Percentiles rank a stretch among this genome's conserved stretches.
phyloP scores from a whole-genome alignment of 2,329 filamentous ascomycete species.

The Ceratocystiopsis minuta region DNA sequence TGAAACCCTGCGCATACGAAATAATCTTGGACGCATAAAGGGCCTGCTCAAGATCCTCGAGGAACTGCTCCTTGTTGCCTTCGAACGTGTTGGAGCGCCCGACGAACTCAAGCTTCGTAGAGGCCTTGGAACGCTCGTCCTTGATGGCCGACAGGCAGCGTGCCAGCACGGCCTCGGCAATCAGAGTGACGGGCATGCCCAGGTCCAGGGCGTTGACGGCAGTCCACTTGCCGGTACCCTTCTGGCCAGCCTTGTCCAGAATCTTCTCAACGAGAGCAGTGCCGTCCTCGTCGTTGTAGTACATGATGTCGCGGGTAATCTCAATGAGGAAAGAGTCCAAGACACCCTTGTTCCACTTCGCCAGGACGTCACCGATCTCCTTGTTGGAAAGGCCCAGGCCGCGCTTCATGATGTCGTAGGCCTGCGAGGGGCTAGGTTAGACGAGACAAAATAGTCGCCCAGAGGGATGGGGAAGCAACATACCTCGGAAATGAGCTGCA shows the following conservation, averaged over 20 bases:
- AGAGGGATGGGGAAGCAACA: conserved; percentile 13
- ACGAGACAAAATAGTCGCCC: too few relatives aligned
- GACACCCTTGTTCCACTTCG: conserved; percentile 97
- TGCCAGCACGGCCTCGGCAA: conserved; percentile 89
- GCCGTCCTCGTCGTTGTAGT: conserved; percentile 92
- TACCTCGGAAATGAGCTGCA: conserved; percentile 99
- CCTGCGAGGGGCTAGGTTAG: conserved; percentile 30
- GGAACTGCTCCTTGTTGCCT: conserved; percentile 82
- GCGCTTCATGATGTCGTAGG: conserved; percentile 99
- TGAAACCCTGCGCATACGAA: conserved; percentile 98
- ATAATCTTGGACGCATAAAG: conserved; percentile 99
- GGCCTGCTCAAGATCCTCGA: conserved; percentile 94
- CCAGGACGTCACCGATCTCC: conserved; percentile 89
- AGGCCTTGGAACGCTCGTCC: conserved; percentile 73
- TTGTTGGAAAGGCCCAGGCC: conserved; percentile 75
- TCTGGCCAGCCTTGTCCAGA: conserved; percentile 93
- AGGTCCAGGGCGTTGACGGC: conserved; percentile 97
- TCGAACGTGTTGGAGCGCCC: conserved; percentile 67
- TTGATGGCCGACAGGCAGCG: conserved; percentile 91
- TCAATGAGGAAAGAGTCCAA: conserved; percentile 98
- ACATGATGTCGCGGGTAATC: conserved; percentile 96
- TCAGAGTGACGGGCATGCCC: conserved; percentile 94
- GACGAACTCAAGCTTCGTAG: conserved; percentile 52
- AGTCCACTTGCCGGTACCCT: conserved; percentile 99
- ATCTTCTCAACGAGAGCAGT: conserved; percentile 94